A percentile compares a stretch with the other conserved stretches of the same genome.
Evolutionary conservation across 768 basidiomycete genomes (phyloP).

Genomic region (Tylopilus sp.): DNA sequence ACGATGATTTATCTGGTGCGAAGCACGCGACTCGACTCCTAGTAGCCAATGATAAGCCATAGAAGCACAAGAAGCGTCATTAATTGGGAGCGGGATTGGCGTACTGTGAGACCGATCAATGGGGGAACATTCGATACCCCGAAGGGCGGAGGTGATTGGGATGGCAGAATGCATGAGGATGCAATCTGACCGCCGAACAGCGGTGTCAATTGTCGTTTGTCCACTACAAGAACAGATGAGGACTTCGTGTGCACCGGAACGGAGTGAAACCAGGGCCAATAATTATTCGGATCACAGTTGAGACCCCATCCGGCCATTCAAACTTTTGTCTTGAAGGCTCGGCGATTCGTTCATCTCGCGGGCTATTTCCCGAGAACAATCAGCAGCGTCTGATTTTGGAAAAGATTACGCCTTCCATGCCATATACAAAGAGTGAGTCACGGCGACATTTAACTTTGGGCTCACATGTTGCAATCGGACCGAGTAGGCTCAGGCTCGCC

Average conservation of each 20-base stretch:
- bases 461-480: conserved; percentile 1
- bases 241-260: neutral
- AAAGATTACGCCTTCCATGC: neutral
- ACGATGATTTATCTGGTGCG: conserved; percentile 13
- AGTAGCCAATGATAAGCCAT: conserved; percentile 14
- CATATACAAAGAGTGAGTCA: conserved; percentile 16
- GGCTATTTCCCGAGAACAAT: conserved; percentile 6
- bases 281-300: neutral
- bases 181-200: neutral
- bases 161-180: neutral
- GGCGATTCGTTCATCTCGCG: neutral
- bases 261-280: conserved; percentile 18
- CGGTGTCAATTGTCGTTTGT: neutral
- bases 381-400: conserved; percentile 2
- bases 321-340: neutral
- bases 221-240: conserved; percentile 3
- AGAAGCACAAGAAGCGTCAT: conserved; percentile 16
- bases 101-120: conserved; percentile 22
- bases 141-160: conserved; percentile 1
- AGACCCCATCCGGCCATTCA: neutral
- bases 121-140: conserved; percentile 1
- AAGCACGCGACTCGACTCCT: conserved; percentile 18
- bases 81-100: conserved; percentile 23
- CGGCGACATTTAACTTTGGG: conserved; percentile 8
- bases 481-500: neutral